Conservation (phyloP, 345 rosid species). For the Populus pruinosa region DNA sequence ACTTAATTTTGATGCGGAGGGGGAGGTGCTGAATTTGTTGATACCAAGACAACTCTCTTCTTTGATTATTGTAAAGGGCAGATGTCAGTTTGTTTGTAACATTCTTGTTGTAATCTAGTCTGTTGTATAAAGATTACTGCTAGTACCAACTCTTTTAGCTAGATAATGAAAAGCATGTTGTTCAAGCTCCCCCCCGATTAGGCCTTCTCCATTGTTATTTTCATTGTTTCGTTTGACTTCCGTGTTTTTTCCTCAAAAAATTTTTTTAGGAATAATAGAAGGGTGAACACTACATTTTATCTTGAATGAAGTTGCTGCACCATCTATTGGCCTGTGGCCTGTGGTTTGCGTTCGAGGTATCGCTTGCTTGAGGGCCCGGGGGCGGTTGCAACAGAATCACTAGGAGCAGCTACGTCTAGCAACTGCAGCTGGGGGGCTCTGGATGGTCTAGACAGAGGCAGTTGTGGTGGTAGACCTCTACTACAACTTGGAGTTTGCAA, state of each 20-base stretch:
- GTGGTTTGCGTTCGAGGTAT: too few relatives aligned
- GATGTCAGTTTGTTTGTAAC: constrained; percentile 13
- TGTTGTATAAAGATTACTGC: constrained; percentile 18
- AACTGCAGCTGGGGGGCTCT: background rate
- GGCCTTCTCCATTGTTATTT: background rate
- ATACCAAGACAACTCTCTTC: constrained; percentile 12
- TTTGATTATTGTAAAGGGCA: constrained; percentile 29
- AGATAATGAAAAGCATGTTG: constrained; percentile 1
- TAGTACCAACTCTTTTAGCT: background rate
- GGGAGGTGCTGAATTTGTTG: constrained; percentile 2
- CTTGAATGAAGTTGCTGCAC: too few relatives aligned
- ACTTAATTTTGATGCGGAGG: background rate
- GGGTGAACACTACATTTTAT: background rate
- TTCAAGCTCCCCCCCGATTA: background rate
- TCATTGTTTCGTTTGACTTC: background rate
- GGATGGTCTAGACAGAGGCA: background rate
- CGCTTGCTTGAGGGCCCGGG: too few relatives aligned
- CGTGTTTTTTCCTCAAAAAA: too few relatives aligned
- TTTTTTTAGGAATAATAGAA: background rate
- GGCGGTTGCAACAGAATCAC: too few relatives aligned
- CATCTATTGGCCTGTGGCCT: background rate
- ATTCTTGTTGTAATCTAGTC: constrained; percentile 23
- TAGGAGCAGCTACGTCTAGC: background rate
- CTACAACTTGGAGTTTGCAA: background rate
- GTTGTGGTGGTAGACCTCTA: too few relatives aligned